These are phyloP conservation scores for Clonostachys rhizophaga DNA, from an alignment of 2,329 filamentous ascomycete species.

Conservation along the genomic window DNA sequence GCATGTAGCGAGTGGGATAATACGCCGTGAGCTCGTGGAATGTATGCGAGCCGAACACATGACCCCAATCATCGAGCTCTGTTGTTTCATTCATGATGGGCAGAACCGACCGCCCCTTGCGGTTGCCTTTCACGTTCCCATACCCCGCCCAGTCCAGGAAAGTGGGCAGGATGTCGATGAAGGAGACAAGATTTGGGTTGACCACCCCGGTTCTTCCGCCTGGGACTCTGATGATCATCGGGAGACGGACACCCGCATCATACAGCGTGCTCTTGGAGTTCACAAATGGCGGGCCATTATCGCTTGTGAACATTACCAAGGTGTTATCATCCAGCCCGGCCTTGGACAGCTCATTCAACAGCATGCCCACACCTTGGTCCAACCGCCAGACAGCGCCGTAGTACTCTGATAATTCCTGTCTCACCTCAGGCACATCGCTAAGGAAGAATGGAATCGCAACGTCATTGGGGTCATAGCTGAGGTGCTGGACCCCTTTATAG, in stretches of 20 bases:
- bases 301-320: constrained; percentile 38
- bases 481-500: too few species aligned
- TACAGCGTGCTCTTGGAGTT: constrained; percentile 47
- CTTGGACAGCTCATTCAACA: constrained; percentile 26
- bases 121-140: not conserved
- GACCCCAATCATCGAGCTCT: constrained; percentile 13
- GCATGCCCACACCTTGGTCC: constrained; percentile 33
- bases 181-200: constrained; percentile 39
- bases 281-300: constrained; percentile 43
- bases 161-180: constrained; percentile 38
- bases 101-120: constrained; percentile 29
- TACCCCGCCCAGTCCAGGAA: constrained; percentile 30
- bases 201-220: constrained; percentile 8
- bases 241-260: constrained; percentile 38
- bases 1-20: constrained; percentile 42
- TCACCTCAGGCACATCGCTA: constrained; percentile 28
- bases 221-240: constrained; percentile 26
- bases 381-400: constrained; percentile 31
- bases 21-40: constrained; percentile 46
- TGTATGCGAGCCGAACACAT: constrained; percentile 43
- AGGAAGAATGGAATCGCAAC: constrained; percentile 33
- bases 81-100: constrained; percentile 17
- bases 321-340: constrained; percentile 26
- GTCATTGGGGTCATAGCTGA: constrained; percentile 12
- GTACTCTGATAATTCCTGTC: constrained; percentile 36